Evolutionary conservation across 805 yeast genomes (phyloP).

Genomic region (Zygosaccharomyces gambellarensis): DNA sequence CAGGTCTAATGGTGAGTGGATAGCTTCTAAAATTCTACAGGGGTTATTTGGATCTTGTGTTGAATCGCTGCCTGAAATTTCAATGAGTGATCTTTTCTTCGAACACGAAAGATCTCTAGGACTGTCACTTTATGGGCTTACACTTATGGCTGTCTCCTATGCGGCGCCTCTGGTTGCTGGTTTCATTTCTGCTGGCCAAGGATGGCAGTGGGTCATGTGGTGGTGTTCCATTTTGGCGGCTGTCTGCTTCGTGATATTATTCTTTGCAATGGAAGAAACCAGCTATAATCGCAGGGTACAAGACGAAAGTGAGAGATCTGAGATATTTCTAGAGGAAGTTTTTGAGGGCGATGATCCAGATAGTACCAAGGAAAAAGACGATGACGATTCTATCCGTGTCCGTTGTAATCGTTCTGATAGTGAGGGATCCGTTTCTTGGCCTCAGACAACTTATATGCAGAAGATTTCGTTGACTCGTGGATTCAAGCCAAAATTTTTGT

Average conservation of each 20-base stretch:
- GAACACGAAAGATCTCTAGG: slow-evolving; percentile 53
- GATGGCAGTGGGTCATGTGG: slow-evolving; percentile 40
- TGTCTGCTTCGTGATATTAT: slow-evolving; percentile 37
- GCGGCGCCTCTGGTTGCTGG: slow-evolving; percentile 60
- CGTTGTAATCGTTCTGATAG: not conserved
- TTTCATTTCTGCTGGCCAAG: slow-evolving; percentile 45
- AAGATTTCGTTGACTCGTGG: slow-evolving; percentile 42
- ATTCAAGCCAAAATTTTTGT: slow-evolving; percentile 28
- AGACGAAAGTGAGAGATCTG: slow-evolving; percentile 1
- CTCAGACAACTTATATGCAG: slow-evolving; percentile 24
- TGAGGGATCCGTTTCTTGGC: not conserved
- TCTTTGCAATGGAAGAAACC: slow-evolving; percentile 53
- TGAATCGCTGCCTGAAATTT: slow-evolving; percentile 47
- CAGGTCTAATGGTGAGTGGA: slow-evolving; percentile 31
- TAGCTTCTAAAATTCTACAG: slow-evolving; percentile 37
- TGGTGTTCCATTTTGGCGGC: slow-evolving; percentile 46
- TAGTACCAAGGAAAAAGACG: slow-evolving; percentile 2
- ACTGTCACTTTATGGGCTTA: slow-evolving; percentile 40
- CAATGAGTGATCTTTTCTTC: slow-evolving; percentile 63
- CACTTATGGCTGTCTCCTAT: slow-evolving; percentile 38
- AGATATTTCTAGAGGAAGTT: not conserved
- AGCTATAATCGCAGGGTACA: slow-evolving; percentile 38
- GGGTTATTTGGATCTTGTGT: slow-evolving; percentile 40
- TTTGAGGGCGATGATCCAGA: slow-evolving; percentile 1
- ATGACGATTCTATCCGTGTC: not conserved